These are phyloP conservation scores for Botrytis hyacinthi DNA, from an alignment of 2,329 filamentous ascomycete genomes.

Conservation along the genomic window DNA sequence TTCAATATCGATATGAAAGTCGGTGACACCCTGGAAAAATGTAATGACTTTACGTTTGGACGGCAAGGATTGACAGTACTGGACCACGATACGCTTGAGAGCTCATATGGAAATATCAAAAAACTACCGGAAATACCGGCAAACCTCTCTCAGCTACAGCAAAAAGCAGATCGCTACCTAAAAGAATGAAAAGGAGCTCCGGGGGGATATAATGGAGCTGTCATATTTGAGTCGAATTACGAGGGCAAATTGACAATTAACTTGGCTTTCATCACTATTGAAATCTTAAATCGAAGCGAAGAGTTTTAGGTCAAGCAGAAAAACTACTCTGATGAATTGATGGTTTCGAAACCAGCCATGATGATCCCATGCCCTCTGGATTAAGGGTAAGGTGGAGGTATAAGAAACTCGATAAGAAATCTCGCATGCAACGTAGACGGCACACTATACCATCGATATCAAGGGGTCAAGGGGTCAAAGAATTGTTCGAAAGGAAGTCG, in stretches of 20 bases:
- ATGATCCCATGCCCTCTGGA: background rate
- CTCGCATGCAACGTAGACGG: background rate
- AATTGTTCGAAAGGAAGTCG: background rate
- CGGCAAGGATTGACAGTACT: background rate
- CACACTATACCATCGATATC: background rate
- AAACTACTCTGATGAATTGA: background rate
- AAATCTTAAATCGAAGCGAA: background rate
- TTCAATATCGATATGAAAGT: background rate
- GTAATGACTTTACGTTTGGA: background rate
- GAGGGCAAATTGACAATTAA: background rate
- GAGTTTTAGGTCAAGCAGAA: background rate
- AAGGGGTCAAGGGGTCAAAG: background rate
- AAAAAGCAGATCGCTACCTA: background rate
- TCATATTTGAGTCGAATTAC: background rate
- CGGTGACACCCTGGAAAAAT: background rate
- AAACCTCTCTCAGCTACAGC: background rate
- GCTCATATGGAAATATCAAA: background rate
- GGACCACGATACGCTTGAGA: background rate
- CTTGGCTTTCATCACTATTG: background rate
- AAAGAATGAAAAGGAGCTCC: background rate
- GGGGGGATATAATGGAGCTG: background rate
- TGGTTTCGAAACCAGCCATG: background rate
- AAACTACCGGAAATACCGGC: background rate
- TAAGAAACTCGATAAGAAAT: background rate
- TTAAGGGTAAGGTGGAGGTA: background rate